A percentile compares a stretch with the other conserved stretches of the same genome.
Evolutionary conservation across 1,284 basidiomycete species (phyloP).

Genomic region (Cryptococcus wingfieldii): DNA sequence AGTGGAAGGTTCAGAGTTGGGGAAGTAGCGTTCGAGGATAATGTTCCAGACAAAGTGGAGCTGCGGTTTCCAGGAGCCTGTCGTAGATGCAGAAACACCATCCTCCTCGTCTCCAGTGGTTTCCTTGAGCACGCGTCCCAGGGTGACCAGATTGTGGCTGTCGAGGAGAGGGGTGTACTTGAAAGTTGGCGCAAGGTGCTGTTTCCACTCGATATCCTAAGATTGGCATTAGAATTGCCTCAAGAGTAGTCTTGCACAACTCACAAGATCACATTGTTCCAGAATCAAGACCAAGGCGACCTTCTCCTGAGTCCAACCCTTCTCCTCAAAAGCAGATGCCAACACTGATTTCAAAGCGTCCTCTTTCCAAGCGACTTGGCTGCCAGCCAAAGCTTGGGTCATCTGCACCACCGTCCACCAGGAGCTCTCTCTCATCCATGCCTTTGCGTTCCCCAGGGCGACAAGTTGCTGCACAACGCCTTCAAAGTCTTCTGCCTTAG

Average conservation of each 20-base stretch:
- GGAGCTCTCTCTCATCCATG: conserved; percentile 85
- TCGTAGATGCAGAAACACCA: conserved; percentile 30
- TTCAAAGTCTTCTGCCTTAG: conserved; percentile 59
- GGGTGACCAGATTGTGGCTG: conserved; percentile 60
- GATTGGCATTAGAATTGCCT: conserved; percentile 1
- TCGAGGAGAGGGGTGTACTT: conserved; percentile 66
- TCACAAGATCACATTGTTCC: conserved; percentile 56
- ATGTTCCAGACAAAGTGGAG: conserved; percentile 89
- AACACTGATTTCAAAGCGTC: conserved; percentile 60
- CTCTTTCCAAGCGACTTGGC: conserved; percentile 65
- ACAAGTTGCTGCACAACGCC: conserved; percentile 64
- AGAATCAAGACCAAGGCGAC: conserved; percentile 73
- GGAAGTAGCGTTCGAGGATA: conserved; percentile 70
- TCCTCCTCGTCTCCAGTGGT: conserved; percentile 42
- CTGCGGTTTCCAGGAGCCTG: conserved; percentile 79
- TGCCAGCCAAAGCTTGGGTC: conserved; percentile 58
- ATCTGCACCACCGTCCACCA: conserved; percentile 77
- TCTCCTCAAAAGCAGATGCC: conserved; percentile 57
- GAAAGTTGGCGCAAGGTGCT: conserved; percentile 69
- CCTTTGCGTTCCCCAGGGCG: conserved; percentile 72
- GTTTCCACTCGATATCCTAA: conserved; percentile 62
- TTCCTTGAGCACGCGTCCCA: conserved; percentile 70
- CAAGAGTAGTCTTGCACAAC: conserved; percentile 10
- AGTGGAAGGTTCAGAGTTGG: conserved; percentile 43
- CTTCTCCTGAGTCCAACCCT: conserved; percentile 80